Evolutionary conservation across 2,329 filamentous ascomycete genomes (phyloP).

Genomic region (Didymella lethalis): DNA sequence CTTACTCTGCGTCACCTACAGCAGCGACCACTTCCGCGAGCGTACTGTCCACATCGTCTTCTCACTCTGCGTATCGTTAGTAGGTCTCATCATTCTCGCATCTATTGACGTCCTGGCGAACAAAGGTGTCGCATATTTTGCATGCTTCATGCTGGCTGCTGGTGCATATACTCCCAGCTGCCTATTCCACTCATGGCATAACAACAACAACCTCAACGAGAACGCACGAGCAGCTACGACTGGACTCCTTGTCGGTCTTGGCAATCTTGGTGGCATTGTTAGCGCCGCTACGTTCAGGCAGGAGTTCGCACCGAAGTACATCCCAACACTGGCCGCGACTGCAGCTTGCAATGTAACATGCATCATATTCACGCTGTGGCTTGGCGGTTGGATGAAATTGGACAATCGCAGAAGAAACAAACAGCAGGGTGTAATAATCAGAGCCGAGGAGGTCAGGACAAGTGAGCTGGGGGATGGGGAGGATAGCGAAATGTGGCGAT

Average conservation of each 20-base stretch:
- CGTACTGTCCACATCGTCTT: slow-evolving; percentile 58
- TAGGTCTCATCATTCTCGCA: slow-evolving; percentile 57
- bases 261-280: slow-evolving; percentile 60
- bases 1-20: slow-evolving; percentile 55
- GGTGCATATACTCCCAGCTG: slow-evolving; percentile 58
- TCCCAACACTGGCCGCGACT: slow-evolving; percentile 58
- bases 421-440: slow-evolving; percentile 48
- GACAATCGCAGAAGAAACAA: slow-evolving; percentile 55
- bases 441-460: slow-evolving; percentile 53
- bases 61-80: slow-evolving; percentile 51
- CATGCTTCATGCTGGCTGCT: slow-evolving; percentile 58
- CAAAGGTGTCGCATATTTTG: slow-evolving; percentile 59
- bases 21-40: slow-evolving; percentile 57
- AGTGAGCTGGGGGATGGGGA: slow-evolving; percentile 52
- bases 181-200: slow-evolving; percentile 61
- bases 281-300: slow-evolving; percentile 56
- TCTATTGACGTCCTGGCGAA: slow-evolving; percentile 54
- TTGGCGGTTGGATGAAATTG: slow-evolving; percentile 57
- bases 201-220: slow-evolving; percentile 63
- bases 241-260: slow-evolving; percentile 58
- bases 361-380: slow-evolving; percentile 50
- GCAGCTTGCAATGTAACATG: slow-evolving; percentile 54
- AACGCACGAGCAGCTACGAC: slow-evolving; percentile 59
- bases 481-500: slow-evolving; percentile 50
- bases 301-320: slow-evolving; percentile 59